Evolutionary conservation across 257 asterid genomes (phyloP), one percentile per base, ranked within the genome.

Genomic region (Solanum neorickii): DNA sequence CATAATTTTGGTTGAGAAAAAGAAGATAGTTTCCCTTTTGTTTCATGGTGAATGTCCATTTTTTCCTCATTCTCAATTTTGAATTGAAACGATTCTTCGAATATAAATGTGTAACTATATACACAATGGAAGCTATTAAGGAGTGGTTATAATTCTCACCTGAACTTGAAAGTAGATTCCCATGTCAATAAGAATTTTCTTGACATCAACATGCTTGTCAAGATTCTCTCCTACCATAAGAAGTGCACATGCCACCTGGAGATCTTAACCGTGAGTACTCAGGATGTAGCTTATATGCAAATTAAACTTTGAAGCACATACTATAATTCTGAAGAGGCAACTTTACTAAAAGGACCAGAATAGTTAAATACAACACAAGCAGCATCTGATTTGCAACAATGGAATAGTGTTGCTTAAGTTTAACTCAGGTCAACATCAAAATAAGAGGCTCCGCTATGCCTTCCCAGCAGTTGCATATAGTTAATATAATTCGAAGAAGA

Each of bases 91-190:
- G 65, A 25, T 78, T 46, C 84, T 78, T 78, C 3, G 3, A 25
- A 25, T 15, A 47, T 78, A 27, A 46, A 46, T 78, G 33, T 18
- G n/a, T 42, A 78, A 16, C 84, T 46, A 29, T 49, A 31, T 16
- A 49, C 25, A 52, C 7, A 27, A n/a, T n/a, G 49, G 77, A 37
- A 23, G 68, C 20, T 72, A 86, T 73, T 84, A 74, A n/a, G 77
- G 59, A 27, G 86, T 39, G n/a, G 83, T 83, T 49, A 16, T 10
- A 23, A 47, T 75, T 31, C 93, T 89, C 88, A 96, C 99, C 95
- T 97, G 99, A 56, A 97, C 98, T 93, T 97, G 99, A 88, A 97
- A 97, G 93, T 97, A 95, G 87, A 92, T 92, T 80, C 99, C 99
- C 99, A 97, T 97, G 62, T 95, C 93, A 85, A 95, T 84, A 84